Percentiles rank a stretch among this genome's conserved stretches.
These are phyloP conservation scores for Polysphondylium violaceum DNA, from an alignment of 78 protist genomes.

Conservation along the genomic window DNA sequence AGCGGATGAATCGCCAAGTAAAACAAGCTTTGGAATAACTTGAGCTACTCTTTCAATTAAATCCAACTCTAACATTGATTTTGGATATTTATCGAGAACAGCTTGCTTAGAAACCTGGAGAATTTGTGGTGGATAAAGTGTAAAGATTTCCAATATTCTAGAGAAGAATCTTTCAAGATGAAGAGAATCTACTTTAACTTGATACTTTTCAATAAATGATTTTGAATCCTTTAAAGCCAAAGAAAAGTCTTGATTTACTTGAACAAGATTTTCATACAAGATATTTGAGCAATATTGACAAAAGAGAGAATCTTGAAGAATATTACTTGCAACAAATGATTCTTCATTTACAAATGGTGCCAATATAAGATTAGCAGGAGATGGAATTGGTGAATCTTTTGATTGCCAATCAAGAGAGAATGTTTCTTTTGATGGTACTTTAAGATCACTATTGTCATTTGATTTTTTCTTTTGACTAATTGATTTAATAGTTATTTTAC, in stretches of 20 bases:
- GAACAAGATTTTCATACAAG: not conserved
- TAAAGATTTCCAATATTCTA: conserved; percentile 1
- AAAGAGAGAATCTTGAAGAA: not conserved
- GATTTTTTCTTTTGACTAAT: conserved; percentile 4
- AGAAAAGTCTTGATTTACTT: not conserved
- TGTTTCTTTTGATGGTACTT: conserved; percentile 49
- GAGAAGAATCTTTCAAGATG: conserved; percentile 13
- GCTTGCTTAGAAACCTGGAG: not conserved
- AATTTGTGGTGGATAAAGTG: not conserved
- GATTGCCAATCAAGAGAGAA: conserved; percentile 34
- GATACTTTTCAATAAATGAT: not conserved
- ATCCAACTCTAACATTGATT: not conserved
- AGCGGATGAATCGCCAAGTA: conserved; percentile 4
- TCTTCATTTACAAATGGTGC: not conserved
- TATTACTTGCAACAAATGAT: not conserved
- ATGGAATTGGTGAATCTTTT: conserved; percentile 37
- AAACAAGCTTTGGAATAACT: conserved; percentile 14
- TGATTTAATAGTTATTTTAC: conserved; percentile 2
- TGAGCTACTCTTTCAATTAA: conserved; percentile 25
- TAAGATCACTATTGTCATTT: not conserved
- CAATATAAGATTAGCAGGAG: not conserved
- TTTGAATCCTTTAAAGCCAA: not conserved
- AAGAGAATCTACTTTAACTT: not conserved
- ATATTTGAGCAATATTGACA: not conserved
- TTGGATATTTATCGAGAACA: not conserved